Conservation (phyloP, 352 stramenopile genomes). For the Aphanomyces euteiches region DNA sequence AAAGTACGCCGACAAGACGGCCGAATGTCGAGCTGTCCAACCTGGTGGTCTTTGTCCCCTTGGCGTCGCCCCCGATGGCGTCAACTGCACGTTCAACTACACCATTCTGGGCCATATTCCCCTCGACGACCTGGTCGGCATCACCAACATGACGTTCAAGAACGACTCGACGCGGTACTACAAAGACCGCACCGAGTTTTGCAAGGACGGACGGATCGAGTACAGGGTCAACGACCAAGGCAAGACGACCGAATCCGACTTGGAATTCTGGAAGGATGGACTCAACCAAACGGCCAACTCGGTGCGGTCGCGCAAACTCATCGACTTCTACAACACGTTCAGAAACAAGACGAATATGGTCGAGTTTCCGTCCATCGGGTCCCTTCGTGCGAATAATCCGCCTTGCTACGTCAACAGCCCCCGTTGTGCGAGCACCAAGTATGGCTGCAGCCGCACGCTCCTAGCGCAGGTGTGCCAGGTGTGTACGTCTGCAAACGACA, state of each 20-base stretch:
- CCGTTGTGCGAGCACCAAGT: slow-evolving; percentile 42
- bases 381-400: slow-evolving; percentile 43
- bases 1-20: slow-evolving; percentile 45
- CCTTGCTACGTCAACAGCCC: slow-evolving; percentile 51
- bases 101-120: slow-evolving; percentile 53
- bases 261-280: slow-evolving; percentile 61
- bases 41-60: slow-evolving; percentile 43
- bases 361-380: slow-evolving; percentile 35
- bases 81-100: slow-evolving; percentile 53
- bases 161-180: slow-evolving; percentile 43
- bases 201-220: slow-evolving; percentile 40
- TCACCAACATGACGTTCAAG: slow-evolving; percentile 40
- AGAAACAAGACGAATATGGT: slow-evolving; percentile 45
- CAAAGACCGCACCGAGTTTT: slow-evolving; percentile 63
- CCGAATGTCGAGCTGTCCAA: slow-evolving; percentile 44
- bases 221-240: slow-evolving; percentile 48
- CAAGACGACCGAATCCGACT: slow-evolving; percentile 37
- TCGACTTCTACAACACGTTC: slow-evolving; percentile 29
- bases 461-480: slow-evolving; percentile 65
- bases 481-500: slow-evolving; percentile 33
- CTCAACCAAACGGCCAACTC: slow-evolving; percentile 46
- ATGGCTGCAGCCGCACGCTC: slow-evolving; percentile 56
- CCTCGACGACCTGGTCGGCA: slow-evolving; percentile 57
- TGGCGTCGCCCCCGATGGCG: slow-evolving; percentile 41
- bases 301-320: slow-evolving; percentile 39